Evolutionary conservation across 2,329 filamentous ascomycete species (phyloP), one percentile per base, ranked within the genome.

Genomic region (Aspergillus latus): DNA sequence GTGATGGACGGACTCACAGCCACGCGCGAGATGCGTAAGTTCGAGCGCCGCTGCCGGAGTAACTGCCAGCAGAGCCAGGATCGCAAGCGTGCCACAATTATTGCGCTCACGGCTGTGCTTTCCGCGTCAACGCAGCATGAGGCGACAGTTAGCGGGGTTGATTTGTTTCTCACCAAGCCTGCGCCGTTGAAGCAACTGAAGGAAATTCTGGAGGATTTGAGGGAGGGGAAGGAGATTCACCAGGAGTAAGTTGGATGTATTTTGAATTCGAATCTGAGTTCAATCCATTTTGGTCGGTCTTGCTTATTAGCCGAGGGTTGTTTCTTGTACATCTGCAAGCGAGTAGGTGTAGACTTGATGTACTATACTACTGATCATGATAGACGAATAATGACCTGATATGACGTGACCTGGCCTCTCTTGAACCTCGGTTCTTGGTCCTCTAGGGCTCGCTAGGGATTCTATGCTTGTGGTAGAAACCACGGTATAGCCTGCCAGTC

Each of bases 1-100:
- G 62, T 69, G 6, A 72, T 72, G 68, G 66, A 72, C 51, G 70
- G 69, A 4, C 59, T 71, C 3, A 63, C 61, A 4, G 62, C 68
- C 1, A 68, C 67, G 3, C 63, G 66, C 13, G 51, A 66, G 40
- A 71, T 72, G 46, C 57, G 69, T 9, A 47, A 56, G n/a, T 63
- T 64, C n/a, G 69, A 69, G 44, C 57, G 55, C 11, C 34, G 16
- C 2, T 21, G 21, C 21, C 21, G 21, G 21, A 21, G 21, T 21
- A 21, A 21, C 21, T 21, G 21, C 21, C 21, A 21, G 21, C 21
- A 21, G 21, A 45, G 28, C 54, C 50, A 15, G 39, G 52, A 4
- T 29, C 45, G 3, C 21, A 21, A 21, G 58, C 57, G 7, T 55
- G 62, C 26, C 9, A 57, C 62, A 2, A 66, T 68, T 21, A 59